Evolutionary conservation across 257 asterid species (phyloP).

Genomic region (Solanum gandarillasii): DNA sequence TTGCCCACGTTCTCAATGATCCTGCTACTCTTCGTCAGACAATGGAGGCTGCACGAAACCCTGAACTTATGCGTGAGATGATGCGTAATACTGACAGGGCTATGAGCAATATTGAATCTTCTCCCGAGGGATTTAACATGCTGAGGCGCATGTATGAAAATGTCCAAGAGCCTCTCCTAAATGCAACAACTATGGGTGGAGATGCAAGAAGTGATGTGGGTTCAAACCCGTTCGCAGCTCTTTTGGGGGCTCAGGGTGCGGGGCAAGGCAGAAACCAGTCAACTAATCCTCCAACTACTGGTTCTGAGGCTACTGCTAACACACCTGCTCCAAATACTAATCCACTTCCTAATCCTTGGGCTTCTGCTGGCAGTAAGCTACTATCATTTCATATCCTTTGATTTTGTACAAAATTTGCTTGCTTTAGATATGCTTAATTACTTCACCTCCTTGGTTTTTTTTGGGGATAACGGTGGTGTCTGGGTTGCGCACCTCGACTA

Average conservation of each 20-base stretch:
- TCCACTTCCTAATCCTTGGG: slow-evolving; percentile 68
- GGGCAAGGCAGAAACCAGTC: slow-evolving; percentile 15
- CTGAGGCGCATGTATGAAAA: slow-evolving; percentile 60
- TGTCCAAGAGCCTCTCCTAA: slow-evolving; percentile 51
- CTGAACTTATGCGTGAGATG: slow-evolving; percentile 66
- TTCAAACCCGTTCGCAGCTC: slow-evolving; percentile 46
- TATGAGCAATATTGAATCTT: slow-evolving; percentile 53
- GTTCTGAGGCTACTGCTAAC: slow-evolving; percentile 18
- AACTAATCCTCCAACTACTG: slow-evolving; percentile 16
- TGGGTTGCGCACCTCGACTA: background rate
- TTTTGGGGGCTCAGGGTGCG: slow-evolving; percentile 32
- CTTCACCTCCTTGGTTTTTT: background rate
- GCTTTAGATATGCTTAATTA: background rate
- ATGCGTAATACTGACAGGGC: slow-evolving; percentile 62
- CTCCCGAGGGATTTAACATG: slow-evolving; percentile 62
- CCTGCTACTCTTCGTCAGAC: slow-evolving; percentile 51
- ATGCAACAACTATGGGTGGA: slow-evolving; percentile 45
- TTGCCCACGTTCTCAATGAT: slow-evolving; percentile 47
- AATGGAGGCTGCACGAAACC: slow-evolving; percentile 59
- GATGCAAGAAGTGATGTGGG: slow-evolving; percentile 27
- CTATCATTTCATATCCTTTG: background rate
- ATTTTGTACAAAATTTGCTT: background rate
- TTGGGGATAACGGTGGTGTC: background rate
- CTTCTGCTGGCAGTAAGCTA: slow-evolving; percentile 32
- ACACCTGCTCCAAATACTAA: slow-evolving; percentile 47